phyloP scores from a whole-genome alignment of 2,329 filamentous ascomycete genomes.

The Aspergillus neotritici region DNA sequence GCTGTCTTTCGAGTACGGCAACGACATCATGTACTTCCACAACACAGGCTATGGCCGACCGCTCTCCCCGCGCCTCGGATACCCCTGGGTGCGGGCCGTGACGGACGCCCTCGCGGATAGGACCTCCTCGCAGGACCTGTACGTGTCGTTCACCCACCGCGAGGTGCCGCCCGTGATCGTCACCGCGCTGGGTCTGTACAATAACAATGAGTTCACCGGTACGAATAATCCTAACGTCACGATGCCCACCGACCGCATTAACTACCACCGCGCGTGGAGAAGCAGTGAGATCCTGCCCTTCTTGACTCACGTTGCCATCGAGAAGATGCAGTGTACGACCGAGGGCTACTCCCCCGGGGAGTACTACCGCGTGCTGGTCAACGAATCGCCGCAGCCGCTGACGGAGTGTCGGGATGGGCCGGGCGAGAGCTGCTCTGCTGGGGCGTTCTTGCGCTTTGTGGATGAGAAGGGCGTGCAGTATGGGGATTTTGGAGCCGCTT shows the following conservation, averaged over 20 bases:
- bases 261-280: constrained; percentile 59
- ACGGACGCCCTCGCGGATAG: constrained; percentile 45
- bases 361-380: constrained; percentile 49
- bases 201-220: constrained; percentile 56
- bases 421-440: constrained; percentile 45
- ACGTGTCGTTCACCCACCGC: constrained; percentile 64
- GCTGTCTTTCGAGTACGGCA: constrained; percentile 62
- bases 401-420: constrained; percentile 47
- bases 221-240: constrained; percentile 54
- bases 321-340: constrained; percentile 59
- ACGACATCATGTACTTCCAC: constrained; percentile 60
- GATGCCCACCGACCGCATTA: constrained; percentile 59
- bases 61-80: constrained; percentile 54
- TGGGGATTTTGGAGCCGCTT: constrained; percentile 5
- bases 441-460: constrained; percentile 41
- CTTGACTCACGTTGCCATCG: constrained; percentile 60
- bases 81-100: constrained; percentile 63
- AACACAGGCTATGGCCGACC: constrained; percentile 61
- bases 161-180: constrained; percentile 62
- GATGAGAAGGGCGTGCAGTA: constrained; percentile 33
- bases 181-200: constrained; percentile 64
- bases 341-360: constrained; percentile 52
- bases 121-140: constrained; percentile 51
- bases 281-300: constrained; percentile 61
- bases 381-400: constrained; percentile 47